A percentile compares a stretch with the other conserved stretches of the same genome.
Conservation (phyloP, 2,329 filamentous ascomycete species). For the Sclerotinia nivalis region DNA sequence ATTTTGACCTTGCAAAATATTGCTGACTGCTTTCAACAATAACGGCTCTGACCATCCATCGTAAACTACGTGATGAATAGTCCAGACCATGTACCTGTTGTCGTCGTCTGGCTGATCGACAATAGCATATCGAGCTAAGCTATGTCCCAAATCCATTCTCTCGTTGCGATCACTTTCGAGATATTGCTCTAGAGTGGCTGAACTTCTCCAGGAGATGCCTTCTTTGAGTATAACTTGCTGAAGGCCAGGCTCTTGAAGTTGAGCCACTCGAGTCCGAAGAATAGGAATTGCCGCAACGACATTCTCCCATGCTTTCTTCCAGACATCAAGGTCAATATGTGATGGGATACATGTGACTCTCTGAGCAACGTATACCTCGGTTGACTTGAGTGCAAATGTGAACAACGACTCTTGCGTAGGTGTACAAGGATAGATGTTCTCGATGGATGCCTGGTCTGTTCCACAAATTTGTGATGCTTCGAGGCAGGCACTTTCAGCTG, state of each 20-base stretch:
- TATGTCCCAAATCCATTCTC: constrained; percentile 37
- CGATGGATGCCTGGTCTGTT: constrained; percentile 38
- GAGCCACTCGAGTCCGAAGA: constrained; percentile 42
- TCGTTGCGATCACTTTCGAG: constrained; percentile 28
- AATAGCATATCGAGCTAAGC: constrained; percentile 33
- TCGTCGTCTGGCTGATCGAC: constrained; percentile 28
- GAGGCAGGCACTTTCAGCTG: constrained; percentile 27
- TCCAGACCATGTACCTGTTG: constrained; percentile 50
- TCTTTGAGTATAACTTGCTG: constrained; percentile 34
- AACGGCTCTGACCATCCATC: constrained; percentile 53
- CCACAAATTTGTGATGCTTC: constrained; percentile 36
- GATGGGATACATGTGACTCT: constrained; percentile 30
- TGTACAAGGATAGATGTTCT: constrained; percentile 46
- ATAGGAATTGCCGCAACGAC: constrained; percentile 39
- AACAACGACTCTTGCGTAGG: constrained; percentile 44
- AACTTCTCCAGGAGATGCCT: constrained; percentile 29
- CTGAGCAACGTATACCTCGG: constrained; percentile 14
- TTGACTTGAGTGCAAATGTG: constrained; percentile 16
- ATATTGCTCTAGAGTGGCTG: constrained; percentile 33
- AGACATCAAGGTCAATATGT: constrained; percentile 31
- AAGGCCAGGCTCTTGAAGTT: constrained; percentile 38
- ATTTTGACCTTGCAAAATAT: constrained; percentile 30
- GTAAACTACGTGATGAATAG: constrained; percentile 58
- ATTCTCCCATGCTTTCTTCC: constrained; percentile 39
- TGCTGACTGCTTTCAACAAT: constrained; percentile 38